Conservation (phyloP, 257 asterid genomes). For the Nemophila menziesii region DNA sequence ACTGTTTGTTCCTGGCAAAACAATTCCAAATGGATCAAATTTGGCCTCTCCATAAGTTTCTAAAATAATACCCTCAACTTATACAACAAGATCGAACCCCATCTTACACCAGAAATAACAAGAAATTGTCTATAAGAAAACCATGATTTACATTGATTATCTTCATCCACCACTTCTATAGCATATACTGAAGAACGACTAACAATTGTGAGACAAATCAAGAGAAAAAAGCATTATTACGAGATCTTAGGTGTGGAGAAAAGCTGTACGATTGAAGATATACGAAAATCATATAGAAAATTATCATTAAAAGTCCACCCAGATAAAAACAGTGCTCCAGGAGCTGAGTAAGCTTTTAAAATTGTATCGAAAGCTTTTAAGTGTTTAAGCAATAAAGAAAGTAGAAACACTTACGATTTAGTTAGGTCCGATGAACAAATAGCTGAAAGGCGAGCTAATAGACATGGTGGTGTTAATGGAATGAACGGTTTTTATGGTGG, state of each 20-base stretch:
- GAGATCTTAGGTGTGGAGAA: constrained; percentile 81
- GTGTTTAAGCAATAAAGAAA: constrained; percentile 74
- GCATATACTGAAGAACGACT: constrained; percentile 62
- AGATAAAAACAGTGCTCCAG: constrained; percentile 87
- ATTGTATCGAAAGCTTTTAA: constrained; percentile 86
- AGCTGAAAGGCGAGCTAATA: constrained; percentile 39
- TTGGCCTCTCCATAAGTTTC: too few relatives aligned
- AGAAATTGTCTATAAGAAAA: too few relatives aligned
- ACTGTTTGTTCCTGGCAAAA: too few relatives aligned
- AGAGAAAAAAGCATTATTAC: constrained; percentile 76
- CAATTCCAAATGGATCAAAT: too few relatives aligned
- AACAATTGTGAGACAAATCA: constrained; percentile 49
- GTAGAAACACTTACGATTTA: constrained; percentile 55
- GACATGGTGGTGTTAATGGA: constrained; percentile 35
- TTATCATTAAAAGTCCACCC: constrained; percentile 92
- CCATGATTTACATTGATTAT: too few relatives aligned
- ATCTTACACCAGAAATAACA: too few relatives aligned
- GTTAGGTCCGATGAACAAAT: constrained; percentile 64
- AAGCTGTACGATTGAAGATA: constrained; percentile 55
- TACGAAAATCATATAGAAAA: constrained; percentile 76
- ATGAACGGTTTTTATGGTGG: constrained; percentile 72
- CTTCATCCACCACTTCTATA: constrained; percentile 25
- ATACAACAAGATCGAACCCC: too few relatives aligned
- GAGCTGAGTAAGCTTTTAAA: constrained; percentile 96
- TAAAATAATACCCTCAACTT: too few relatives aligned